Base-by-base conservation (phyloP, 2,329 filamentous ascomycete genomes). In the Cercospora sp. region DNA sequence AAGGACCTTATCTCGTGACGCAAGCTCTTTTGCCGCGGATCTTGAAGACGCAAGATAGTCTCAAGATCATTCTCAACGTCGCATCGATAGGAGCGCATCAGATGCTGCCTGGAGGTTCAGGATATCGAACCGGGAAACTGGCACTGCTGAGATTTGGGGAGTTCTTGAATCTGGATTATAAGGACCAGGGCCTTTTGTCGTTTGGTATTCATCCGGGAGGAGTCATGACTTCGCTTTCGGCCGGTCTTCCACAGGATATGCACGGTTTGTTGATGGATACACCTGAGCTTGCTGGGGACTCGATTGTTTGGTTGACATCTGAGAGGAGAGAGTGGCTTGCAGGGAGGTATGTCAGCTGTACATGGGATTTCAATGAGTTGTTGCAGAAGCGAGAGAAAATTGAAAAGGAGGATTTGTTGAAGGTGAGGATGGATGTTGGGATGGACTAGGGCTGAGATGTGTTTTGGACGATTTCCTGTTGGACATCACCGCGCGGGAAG, bases 101-200 rank as follows among this genome's bases (percentile, higher is more conserved):
- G 45, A 16, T 69, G 23, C 58, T 65, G 10, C 69, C 71, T 0
- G 73, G 70, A 26, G 68, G 76, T 0, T 83, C 81, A 8, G 79
- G 79, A 0, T 87, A 87, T 71, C 82, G 84, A 71, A 77, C 77
- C 2, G 75, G 76, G 60, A 86, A 86, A 70, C 77, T 85, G 45
- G 81, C 82, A 0, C 67, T 83, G 1, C 75, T 80, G 51, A 79
- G 82, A 8, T 75, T 86, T n/a, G 80, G 76, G 20, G 82, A 86
- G 72, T 83, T 81, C 64, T 65, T 84, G 23, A 76, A 75, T 6
- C 67, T 64, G 20, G 84, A 86, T 67, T 83, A 86, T 68, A 73
- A 72, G 6, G 75, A 78, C 8, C 72, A 83, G 53, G 82, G 82
- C 0, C 69, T 84, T 0, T 71, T 85, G 16, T 78, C 79, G n/a